Evolutionary conservation across 768 basidiomycete species (phyloP), one percentile per base, ranked within the genome.

Genomic region (Rhodosporidiobolus sp.): DNA sequence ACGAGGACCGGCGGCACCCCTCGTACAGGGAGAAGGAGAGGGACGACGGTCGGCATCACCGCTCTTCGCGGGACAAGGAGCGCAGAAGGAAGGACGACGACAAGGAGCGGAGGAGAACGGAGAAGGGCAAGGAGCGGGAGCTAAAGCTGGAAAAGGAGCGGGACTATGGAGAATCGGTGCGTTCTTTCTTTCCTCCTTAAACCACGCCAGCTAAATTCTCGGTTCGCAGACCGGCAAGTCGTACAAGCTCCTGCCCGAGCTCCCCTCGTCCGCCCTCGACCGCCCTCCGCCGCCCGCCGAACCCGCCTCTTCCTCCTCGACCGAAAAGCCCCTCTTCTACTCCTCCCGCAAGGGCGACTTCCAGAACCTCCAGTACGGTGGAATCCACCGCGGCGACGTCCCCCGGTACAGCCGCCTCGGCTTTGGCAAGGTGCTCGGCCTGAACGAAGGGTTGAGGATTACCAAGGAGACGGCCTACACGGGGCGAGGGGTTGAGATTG

Each of bases 401-500:
- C 67, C 76, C 14, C 17, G 62, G 17, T 77, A 74, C 30, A 22
- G 46, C 0, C 50, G 76, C 0, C 4, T 55, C 8, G 70, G 63
- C 19, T 54, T 26, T 1, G 76, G 76, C 0, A 52, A 71, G 11
- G 69, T 77, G 10, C 5, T 77, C 6, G 76, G 76, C 4, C 60
- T 75, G 28, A 71, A 77, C 59, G 67, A 61, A 10, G 70, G 70
- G 6, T 38, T 77, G 28, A 50, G 76, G 14, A 77, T 77, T 49
- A 77, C 70, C 22, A 66, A 34, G 45, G 74, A 76, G 50, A 76
- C 62, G 2, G 67, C 70, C 1, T 65, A 73, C 24, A 38, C 65
- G 0, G 67, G 65, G 0, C n/a, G 64, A 34, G 70, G 73, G 3
- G 53, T 71, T 28, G 73, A 74, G 63, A 28, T 77, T 20, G 67